Conservation (phyloP, 306 rosid genomes). For the Gynostemma pentaphyllum region DNA sequence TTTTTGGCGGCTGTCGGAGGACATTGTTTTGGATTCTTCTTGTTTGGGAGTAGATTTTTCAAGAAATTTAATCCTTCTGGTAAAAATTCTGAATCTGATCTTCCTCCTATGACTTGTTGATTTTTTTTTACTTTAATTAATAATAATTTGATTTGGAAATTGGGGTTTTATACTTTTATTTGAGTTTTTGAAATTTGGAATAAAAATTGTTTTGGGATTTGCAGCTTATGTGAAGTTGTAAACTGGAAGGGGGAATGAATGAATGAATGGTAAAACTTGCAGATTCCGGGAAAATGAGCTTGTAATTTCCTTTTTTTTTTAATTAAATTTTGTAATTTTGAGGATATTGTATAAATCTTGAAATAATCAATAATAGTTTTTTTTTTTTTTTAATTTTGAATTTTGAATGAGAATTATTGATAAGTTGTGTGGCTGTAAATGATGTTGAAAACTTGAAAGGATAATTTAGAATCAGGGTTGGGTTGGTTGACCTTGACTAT, state of each 20-base stretch:
- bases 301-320: background rate
- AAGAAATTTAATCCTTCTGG: conserved; percentile 7
- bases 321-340: background rate
- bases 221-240: conserved; percentile 7
- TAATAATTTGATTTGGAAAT: background rate
- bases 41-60: conserved; percentile 37
- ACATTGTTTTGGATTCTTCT: conserved; percentile 52
- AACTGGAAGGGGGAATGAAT: background rate
- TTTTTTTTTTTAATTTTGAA: background rate
- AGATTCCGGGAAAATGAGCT: background rate
- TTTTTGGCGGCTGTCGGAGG: conserved; percentile 59
- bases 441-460: no score
- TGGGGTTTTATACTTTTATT: no score
- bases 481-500: no score
- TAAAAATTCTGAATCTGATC: conserved; percentile 25
- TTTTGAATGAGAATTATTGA: no score
- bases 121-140: background rate
- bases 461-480: no score
- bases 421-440: no score
- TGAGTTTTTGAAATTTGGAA: background rate
- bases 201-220: background rate
- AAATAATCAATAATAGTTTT: no score
- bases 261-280: background rate
- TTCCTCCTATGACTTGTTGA: conserved; percentile 49
- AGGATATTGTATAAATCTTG: background rate